Evolutionary conservation across 805 yeast species (phyloP), one percentile per base, ranked within the genome.

Genomic region (Cyberlindnera xylosilytica): DNA sequence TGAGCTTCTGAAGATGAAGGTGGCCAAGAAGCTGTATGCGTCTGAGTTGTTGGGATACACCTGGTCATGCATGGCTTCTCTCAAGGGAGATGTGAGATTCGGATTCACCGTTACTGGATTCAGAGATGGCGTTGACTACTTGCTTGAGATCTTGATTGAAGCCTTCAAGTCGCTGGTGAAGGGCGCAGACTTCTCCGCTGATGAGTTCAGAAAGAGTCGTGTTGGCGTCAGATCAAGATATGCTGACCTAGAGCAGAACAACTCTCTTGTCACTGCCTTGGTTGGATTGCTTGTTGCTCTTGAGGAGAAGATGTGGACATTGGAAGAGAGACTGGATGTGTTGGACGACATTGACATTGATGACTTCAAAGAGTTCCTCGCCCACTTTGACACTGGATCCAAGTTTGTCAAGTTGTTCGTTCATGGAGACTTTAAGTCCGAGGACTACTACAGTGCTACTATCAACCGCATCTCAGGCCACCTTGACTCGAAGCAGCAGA

Each of bases 61-160:
- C 0, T 83, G 83, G 76, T 79, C 76, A 16, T 46, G 83, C 0
- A 64, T 60, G 28, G 75, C 87, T 0, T 76, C 82, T 4, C 46
- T 66, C 12, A 74, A 74, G 48, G 81, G 85, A 4, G 77, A 72
- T 39, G 69, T 72, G 1, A 73, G 81, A 6, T 54, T 84, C 6
- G 60, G 72, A 0, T 51, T 83, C n/a, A 73, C 72, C 4, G 56
- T 79, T 1, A 62, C 73, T 20, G 91, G 93, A 0, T 72, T 73
- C n/a, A 52, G 58, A 0, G 60, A 60, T 22, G 73, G 76, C 1
- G 60, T 74, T 4, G 39, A 46, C 3, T 45, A 46, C 3, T 58
- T 79, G 3, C 41, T 78, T 4, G 41, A 50, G 4, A 42, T 51
- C 1, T 58, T 80, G 0, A 41, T 70, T 4, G 42, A 44, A 2